Conservation (phyloP, 768 basidiomycete species). For the Suillus spraguei region DNA sequence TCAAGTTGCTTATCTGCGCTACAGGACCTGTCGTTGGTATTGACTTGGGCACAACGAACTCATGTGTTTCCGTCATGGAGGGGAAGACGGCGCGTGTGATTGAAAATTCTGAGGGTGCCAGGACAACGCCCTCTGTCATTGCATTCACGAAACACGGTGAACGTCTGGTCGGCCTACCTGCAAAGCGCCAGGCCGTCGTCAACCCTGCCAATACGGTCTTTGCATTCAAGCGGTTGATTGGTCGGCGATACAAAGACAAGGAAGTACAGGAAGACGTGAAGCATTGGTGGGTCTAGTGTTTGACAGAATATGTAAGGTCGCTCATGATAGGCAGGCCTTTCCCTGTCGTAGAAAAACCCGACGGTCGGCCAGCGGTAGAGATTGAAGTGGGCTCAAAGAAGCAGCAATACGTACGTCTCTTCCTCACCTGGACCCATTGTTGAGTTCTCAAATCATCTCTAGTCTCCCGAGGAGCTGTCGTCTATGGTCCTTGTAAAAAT, state of each 20-base stretch:
- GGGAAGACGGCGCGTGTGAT: slow-evolving; percentile 93
- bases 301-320: not conserved
- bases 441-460: not conserved
- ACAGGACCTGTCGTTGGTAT: slow-evolving; percentile 92
- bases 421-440: slow-evolving; percentile 3
- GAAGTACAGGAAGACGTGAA: slow-evolving; percentile 91
- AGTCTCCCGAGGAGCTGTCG: slow-evolving; percentile 87
- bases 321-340: slow-evolving; percentile 63
- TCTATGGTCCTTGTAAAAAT: slow-evolving; percentile 91
- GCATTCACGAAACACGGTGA: slow-evolving; percentile 99
- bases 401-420: slow-evolving; percentile 68
- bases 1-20: slow-evolving; percentile 6
- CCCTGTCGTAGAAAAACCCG: slow-evolving; percentile 68
- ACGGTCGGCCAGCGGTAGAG: slow-evolving; percentile 78
- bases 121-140: slow-evolving; percentile 97
- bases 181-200: slow-evolving; percentile 96
- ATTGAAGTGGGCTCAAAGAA: slow-evolving; percentile 87
- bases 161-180: slow-evolving; percentile 93
- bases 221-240: slow-evolving; percentile 93
- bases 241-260: slow-evolving; percentile 89
- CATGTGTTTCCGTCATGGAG: slow-evolving; percentile 94
- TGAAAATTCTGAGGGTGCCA: slow-evolving; percentile 96
- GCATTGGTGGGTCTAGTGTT: slow-evolving; percentile 61
- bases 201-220: slow-evolving; percentile 94
- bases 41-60: slow-evolving; percentile 94